Percentiles rank a stretch among this genome's conserved stretches.
Conservation (phyloP, 1,284 basidiomycete species). For the Inonotus hispidus region DNA sequence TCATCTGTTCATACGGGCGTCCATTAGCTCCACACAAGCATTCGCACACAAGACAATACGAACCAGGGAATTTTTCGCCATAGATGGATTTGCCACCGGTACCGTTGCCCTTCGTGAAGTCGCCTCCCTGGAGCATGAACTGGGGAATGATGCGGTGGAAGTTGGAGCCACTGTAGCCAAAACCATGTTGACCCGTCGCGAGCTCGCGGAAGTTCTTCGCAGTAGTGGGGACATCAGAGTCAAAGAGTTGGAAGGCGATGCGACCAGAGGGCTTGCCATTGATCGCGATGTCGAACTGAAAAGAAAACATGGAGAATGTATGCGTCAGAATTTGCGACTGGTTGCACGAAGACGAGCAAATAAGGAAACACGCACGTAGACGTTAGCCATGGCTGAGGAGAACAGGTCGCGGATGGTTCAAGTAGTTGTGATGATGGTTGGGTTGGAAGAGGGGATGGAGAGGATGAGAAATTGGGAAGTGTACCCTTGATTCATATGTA, state of each 20-base stretch:
- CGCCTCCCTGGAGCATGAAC: conserved; percentile 87
- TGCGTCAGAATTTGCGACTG: conserved; percentile 10
- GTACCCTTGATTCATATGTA: neutral
- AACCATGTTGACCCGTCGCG: conserved; percentile 74
- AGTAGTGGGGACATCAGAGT: conserved; percentile 68
- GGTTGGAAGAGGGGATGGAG: conserved; percentile 2
- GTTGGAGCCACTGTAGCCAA: conserved; percentile 56
- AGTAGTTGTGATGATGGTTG: conserved; percentile 11
- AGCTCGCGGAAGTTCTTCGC: conserved; percentile 77
- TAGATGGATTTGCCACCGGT: conserved; percentile 93
- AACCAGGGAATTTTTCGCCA: conserved; percentile 72
- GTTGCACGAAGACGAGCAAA: neutral
- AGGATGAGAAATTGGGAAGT: too few species aligned
- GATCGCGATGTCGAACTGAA: conserved; percentile 79
- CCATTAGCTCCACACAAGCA: neutral
- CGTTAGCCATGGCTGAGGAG: conserved; percentile 15
- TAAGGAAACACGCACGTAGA: conserved; percentile 12
- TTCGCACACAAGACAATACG: conserved; percentile 17
- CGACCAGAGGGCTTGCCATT: conserved; percentile 63
- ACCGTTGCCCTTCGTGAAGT: conserved; percentile 70
- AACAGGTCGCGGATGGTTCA: neutral
- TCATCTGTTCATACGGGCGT: conserved; percentile 53
- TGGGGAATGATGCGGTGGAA: conserved; percentile 87
- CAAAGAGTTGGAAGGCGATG: conserved; percentile 70
- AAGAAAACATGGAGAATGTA: conserved; percentile 8